Conservation (phyloP, 2,329 filamentous ascomycete genomes). For the Neopestalotiopsis sp. region DNA sequence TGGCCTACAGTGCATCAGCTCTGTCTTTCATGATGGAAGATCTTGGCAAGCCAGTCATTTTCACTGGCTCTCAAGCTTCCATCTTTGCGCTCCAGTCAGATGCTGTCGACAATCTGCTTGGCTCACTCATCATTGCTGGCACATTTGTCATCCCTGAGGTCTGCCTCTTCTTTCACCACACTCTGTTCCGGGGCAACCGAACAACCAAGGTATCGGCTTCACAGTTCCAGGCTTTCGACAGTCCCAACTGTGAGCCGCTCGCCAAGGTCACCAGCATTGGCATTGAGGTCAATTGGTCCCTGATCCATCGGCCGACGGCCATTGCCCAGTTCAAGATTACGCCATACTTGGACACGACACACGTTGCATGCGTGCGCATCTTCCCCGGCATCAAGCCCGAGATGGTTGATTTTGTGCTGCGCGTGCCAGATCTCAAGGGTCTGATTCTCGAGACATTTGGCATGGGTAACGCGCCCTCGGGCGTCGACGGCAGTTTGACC, state of each 20-base stretch:
- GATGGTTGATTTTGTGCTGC: slow-evolving; percentile 86
- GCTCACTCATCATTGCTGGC: slow-evolving; percentile 86
- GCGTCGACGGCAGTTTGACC: slow-evolving; percentile 79
- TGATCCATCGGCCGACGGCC: slow-evolving; percentile 75
- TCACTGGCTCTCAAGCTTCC: slow-evolving; percentile 83
- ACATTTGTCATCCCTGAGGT: slow-evolving; percentile 95
- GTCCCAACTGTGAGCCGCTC: slow-evolving; percentile 83
- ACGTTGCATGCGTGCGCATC: slow-evolving; percentile 87
- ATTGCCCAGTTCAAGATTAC: slow-evolving; percentile 78
- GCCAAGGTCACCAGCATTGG: slow-evolving; percentile 82
- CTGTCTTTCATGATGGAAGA: slow-evolving; percentile 90
- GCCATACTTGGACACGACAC: slow-evolving; percentile 80
- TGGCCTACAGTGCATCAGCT: slow-evolving; percentile 88
- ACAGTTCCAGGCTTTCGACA: slow-evolving; percentile 85
- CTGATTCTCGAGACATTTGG: slow-evolving; percentile 92
- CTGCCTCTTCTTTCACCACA: slow-evolving; percentile 92
- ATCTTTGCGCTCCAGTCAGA: slow-evolving; percentile 93
- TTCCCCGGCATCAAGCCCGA: slow-evolving; percentile 94
- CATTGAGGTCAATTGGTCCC: slow-evolving; percentile 80
- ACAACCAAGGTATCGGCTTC: slow-evolving; percentile 88
- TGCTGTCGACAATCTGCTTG: slow-evolving; percentile 87
- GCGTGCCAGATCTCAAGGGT: slow-evolving; percentile 76
- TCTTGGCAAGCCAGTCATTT: slow-evolving; percentile 86
- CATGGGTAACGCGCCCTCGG: slow-evolving; percentile 88
- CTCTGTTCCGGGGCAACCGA: slow-evolving; percentile 85